Conservation (phyloP, 345 rosid genomes). For the Rhodomyrtus tomentosa region DNA sequence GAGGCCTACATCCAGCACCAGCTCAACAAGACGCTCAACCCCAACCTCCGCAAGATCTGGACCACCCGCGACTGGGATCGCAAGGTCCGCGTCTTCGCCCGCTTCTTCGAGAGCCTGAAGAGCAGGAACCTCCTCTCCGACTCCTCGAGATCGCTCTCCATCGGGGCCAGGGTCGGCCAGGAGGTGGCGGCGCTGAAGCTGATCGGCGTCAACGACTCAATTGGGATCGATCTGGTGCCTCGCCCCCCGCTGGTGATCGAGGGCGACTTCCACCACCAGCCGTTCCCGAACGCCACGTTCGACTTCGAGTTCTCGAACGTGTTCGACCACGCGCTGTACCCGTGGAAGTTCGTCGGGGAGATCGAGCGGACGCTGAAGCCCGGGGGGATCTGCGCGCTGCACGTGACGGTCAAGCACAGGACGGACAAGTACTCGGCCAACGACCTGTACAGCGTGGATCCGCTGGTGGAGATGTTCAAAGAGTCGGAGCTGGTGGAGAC, state of each 20-base stretch:
- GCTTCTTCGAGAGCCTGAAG: constrained; percentile 37
- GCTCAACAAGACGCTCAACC: constrained; percentile 87
- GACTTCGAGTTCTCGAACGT: constrained; percentile 91
- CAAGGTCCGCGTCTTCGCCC: constrained; percentile 56
- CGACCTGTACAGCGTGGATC: constrained; percentile 49
- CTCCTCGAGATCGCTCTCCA: constrained; percentile 51
- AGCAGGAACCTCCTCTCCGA: constrained; percentile 27
- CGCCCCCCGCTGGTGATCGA: constrained; percentile 58
- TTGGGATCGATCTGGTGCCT: constrained; percentile 89
- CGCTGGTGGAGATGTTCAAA: constrained; percentile 41
- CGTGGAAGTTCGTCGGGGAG: constrained; percentile 63
- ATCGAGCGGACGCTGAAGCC: constrained; percentile 71
- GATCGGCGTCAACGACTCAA: constrained; percentile 53
- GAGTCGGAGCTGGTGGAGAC: constrained; percentile 45
- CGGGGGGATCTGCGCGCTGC: constrained; percentile 60
- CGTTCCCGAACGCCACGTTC: constrained; percentile 52
- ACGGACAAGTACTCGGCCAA: constrained; percentile 87
- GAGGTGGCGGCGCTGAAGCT: constrained; percentile 71
- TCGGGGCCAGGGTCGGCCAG: constrained; percentile 91
- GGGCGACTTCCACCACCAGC: constrained; percentile 82
- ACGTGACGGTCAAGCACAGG: constrained; percentile 52
- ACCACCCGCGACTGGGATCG: constrained; percentile 89
- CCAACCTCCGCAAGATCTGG: constrained; percentile 66
- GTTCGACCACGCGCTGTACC: constrained; percentile 85
- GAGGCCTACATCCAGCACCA: constrained; percentile 82